Percentiles rank a stretch among this genome's conserved stretches.
Evolutionary conservation across 2,329 filamentous ascomycete genomes (phyloP).

Genomic region (Cercospora beticola): DNA sequence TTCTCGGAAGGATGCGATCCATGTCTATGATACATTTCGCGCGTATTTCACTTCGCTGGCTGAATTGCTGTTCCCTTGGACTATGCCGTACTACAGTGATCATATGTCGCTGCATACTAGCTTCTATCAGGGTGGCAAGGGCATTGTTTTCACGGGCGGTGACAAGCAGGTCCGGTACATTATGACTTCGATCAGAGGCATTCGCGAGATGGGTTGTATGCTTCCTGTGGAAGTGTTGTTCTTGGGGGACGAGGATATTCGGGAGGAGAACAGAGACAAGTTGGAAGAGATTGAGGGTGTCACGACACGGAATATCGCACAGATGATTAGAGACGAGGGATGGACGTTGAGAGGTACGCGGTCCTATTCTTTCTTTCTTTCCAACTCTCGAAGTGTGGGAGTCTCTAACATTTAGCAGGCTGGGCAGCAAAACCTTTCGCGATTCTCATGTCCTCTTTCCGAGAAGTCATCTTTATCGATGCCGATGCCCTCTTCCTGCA

Average conservation of each 20-base stretch:
- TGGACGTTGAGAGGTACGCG: constrained; percentile 41
- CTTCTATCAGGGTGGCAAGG: constrained; percentile 42
- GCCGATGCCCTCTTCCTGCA: constrained; percentile 46
- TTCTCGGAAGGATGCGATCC: constrained; percentile 27
- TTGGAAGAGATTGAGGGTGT: constrained; percentile 47
- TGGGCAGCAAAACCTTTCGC: constrained; percentile 52
- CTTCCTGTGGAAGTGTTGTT: constrained; percentile 45
- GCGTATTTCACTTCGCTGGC: constrained; percentile 43
- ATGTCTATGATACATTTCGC: constrained; percentile 46
- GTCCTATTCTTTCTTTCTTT: no score
- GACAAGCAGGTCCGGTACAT: constrained; percentile 47
- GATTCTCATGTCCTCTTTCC: constrained; percentile 49
- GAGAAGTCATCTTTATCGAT: constrained; percentile 49
- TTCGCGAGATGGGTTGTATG: constrained; percentile 41
- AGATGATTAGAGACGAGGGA: constrained; percentile 48
- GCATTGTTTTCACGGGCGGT: constrained; percentile 49
- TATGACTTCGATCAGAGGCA: constrained; percentile 44
- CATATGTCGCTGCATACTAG: constrained; percentile 42
- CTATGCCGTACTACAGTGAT: constrained; percentile 46
- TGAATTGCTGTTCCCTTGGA: constrained; percentile 43
- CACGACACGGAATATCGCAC: constrained; percentile 46
- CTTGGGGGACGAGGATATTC: constrained; percentile 47
- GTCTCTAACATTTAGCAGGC: constrained; percentile 27
- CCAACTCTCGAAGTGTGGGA: no score
- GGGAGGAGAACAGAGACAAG: constrained; percentile 43